These are phyloP conservation scores for Gamsiella multidivaricata DNA, from an alignment of 192 early-diverging fungal species.

Conservation along the genomic window DNA sequence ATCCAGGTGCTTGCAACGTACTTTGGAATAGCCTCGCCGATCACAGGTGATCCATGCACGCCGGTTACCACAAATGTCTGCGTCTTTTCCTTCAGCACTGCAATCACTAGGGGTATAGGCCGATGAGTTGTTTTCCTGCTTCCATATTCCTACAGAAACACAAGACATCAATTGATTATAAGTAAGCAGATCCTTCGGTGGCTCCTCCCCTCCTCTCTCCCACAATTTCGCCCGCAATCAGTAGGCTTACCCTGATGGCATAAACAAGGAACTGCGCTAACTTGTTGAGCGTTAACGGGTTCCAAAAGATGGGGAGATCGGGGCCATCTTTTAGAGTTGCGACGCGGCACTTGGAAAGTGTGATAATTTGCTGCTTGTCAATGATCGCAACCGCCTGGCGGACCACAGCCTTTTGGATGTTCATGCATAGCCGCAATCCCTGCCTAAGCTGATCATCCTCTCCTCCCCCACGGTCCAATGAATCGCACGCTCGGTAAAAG, in stretches of 20 bases:
- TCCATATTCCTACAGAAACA: constrained; percentile 70
- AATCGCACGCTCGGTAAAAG: constrained; percentile 92
- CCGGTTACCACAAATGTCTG: constrained; percentile 81
- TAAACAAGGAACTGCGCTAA: constrained; percentile 88
- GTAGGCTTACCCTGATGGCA: constrained; percentile 68
- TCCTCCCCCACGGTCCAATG: constrained; percentile 66
- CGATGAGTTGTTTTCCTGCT: constrained; percentile 57
- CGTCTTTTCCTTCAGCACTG: constrained; percentile 70
- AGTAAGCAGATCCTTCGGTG: background rate
- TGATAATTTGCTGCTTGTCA: constrained; percentile 82
- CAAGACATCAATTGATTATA: background rate
- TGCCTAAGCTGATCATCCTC: constrained; percentile 45
- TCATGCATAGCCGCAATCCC: constrained; percentile 80
- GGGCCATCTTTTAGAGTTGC: constrained; percentile 73
- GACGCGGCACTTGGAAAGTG: constrained; percentile 78
- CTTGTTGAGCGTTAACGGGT: constrained; percentile 74
- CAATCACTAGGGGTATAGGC: constrained; percentile 81
- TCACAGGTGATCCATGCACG: constrained; percentile 60
- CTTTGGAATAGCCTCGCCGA: constrained; percentile 62
- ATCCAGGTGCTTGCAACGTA: constrained; percentile 45
- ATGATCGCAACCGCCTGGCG: constrained; percentile 83
- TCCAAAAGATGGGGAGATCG: constrained; percentile 65
- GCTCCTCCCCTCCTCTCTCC: background rate
- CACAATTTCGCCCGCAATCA: background rate
- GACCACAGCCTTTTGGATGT: constrained; percentile 80